A percentile compares a stretch with the other conserved stretches of the same genome.
These are phyloP conservation scores for Hamamelis virginiana DNA, from an alignment of 164 flowering plant species.

Conservation along the genomic window DNA sequence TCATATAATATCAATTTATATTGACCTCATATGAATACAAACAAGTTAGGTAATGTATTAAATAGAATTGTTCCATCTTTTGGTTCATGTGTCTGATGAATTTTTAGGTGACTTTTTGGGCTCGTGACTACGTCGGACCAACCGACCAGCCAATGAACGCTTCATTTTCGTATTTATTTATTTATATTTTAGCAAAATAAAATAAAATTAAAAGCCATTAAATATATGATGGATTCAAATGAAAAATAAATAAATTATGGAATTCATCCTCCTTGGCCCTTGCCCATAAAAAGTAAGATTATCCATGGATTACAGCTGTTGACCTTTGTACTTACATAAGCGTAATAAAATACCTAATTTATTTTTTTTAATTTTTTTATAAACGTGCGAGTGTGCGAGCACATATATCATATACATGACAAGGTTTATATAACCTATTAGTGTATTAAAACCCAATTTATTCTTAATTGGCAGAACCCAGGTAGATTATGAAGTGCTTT, in stretches of 20 bases:
- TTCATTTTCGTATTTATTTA: neutral
- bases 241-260: no score
- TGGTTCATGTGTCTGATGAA: neutral
- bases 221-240: no score
- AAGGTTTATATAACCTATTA: no score
- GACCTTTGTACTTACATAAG: conserved; percentile 3
- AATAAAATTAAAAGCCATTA: no score
- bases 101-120: conserved; percentile 2
- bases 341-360: neutral
- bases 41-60: no score
- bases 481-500: neutral
- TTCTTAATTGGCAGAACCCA: neutral
- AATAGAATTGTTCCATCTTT: no score
- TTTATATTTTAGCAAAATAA: neutral
- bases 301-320: conserved; percentile 23
- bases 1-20: no score
- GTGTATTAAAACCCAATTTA: no score
- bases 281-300: neutral
- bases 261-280: no score
- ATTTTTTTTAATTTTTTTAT: neutral
- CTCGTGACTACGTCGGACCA: conserved; percentile 7
- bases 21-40: no score
- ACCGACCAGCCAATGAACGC: conserved; percentile 14
- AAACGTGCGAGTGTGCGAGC: neutral
- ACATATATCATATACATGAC: no score